Conservation (phyloP, 2,329 filamentous ascomycete species). For the Penicillium decumbens region DNA sequence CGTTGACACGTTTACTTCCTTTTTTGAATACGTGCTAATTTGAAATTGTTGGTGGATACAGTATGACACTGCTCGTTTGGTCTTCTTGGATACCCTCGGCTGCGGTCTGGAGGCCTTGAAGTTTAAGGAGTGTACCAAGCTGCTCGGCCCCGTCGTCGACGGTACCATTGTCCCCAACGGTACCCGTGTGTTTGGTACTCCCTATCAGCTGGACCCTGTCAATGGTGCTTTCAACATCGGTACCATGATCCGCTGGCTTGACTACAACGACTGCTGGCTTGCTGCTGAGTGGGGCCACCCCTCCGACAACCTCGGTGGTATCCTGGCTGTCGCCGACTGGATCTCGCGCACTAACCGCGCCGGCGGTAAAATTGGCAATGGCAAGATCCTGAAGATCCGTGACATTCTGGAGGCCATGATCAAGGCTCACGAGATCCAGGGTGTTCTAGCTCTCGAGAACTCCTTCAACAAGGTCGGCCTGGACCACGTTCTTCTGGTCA, state of each 20-base stretch:
- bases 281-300: conserved; percentile 98
- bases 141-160: conserved; percentile 85
- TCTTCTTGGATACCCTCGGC: conserved; percentile 93
- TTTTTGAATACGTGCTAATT: conserved; percentile 1
- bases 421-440: conserved; percentile 98
- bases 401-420: conserved; percentile 97
- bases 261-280: conserved; percentile 99
- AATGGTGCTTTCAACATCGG: conserved; percentile 98
- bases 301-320: conserved; percentile 95
- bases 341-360: conserved; percentile 89
- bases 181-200: conserved; percentile 82
- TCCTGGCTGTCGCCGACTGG: conserved; percentile 96
- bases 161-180: conserved; percentile 91
- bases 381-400: conserved; percentile 79
- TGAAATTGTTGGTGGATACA: conserved; percentile 12
- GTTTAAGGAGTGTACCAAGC: conserved; percentile 93
- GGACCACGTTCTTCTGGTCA: conserved; percentile 96
- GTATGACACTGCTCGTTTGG: conserved; percentile 92
- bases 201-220: conserved; percentile 90
- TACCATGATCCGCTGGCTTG: conserved; percentile 97
- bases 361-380: conserved; percentile 65
- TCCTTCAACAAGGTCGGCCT: conserved; percentile 98
- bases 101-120: conserved; percentile 92
- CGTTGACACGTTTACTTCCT: conserved; percentile 33
- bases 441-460: conserved; percentile 93